Percentiles rank a stretch among this genome's conserved stretches.
These are phyloP conservation scores for Babjeviella inositovora DNA, from an alignment of 805 yeast genomes.

Conservation along the genomic window DNA sequence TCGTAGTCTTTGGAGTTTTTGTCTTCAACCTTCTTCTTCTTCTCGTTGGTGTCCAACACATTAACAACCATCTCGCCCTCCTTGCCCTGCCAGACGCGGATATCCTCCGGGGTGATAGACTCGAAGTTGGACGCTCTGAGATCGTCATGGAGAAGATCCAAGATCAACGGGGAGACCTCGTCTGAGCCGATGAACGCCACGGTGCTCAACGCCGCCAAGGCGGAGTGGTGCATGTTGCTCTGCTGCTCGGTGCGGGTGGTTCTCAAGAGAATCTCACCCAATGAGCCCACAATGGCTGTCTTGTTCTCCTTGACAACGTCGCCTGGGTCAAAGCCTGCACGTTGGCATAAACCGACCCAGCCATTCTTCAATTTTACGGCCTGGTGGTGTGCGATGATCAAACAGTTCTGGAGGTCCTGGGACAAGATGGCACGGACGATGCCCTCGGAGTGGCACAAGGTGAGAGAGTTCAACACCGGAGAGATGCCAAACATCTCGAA, in stretches of 20 bases:
- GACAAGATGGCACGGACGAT: too few relatives aligned
- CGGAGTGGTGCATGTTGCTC: constrained; percentile 1
- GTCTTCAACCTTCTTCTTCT: constrained; percentile 27
- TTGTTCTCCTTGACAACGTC: constrained; percentile 17
- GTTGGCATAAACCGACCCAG: constrained; percentile 68
- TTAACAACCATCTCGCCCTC: constrained; percentile 62
- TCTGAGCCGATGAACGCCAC: constrained; percentile 46
- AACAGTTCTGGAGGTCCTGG: background rate
- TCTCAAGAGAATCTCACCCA: background rate
- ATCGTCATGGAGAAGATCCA: constrained; percentile 21
- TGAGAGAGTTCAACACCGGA: too few relatives aligned
- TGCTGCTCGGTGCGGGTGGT: background rate
- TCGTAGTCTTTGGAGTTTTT: constrained; percentile 78
- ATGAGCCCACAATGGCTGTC: constrained; percentile 3
- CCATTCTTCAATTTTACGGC: constrained; percentile 25
- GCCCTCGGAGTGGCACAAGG: too few relatives aligned
- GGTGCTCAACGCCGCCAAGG: constrained; percentile 14
- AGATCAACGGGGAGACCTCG: constrained; percentile 32
- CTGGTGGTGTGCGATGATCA: constrained; percentile 23
- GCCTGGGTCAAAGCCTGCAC: constrained; percentile 51
- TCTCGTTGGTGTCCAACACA: constrained; percentile 27
- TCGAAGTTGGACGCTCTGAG: constrained; percentile 17
- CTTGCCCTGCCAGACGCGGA: constrained; percentile 49
- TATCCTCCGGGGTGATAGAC: constrained; percentile 27
- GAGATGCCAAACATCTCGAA: too few relatives aligned